phyloP scores from a whole-genome alignment of 2,329 filamentous ascomycete species.

The Pyrenophora tritici-repentis region DNA sequence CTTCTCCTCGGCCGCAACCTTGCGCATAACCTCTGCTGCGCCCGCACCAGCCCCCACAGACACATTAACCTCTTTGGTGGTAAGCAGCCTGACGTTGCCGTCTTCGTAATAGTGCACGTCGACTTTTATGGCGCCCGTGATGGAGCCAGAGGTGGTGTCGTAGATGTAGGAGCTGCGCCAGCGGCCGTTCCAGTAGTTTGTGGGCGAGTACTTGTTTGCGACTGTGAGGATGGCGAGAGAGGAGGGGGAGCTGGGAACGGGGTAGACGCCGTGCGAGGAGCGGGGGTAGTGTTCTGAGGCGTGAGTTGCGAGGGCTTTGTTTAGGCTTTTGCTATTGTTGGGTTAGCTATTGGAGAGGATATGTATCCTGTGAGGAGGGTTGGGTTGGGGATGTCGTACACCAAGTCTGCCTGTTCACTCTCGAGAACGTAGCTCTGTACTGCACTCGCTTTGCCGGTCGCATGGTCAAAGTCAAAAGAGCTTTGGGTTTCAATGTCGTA shows the following conservation, averaged over 20 bases:
- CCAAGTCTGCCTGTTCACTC: conserved; percentile 74
- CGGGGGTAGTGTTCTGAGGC: conserved; percentile 87
- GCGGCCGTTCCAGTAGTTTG: conserved; percentile 98
- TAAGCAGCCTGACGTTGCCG: conserved; percentile 91
- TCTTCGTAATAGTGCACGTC: conserved; percentile 99
- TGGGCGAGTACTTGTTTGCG: conserved; percentile 95
- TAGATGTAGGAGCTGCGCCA: conserved; percentile 90
- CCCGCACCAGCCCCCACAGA: conserved; percentile 63
- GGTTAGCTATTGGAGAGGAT: conserved; percentile 2
- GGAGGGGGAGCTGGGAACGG: conserved; percentile 70
- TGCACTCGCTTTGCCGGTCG: conserved; percentile 80
- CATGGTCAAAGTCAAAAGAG: conserved; percentile 87
- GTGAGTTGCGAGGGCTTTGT: conserved; percentile 77
- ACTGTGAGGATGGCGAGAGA: conserved; percentile 82
- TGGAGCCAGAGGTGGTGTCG: conserved; percentile 66
- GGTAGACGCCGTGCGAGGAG: conserved; percentile 80
- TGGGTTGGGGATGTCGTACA: conserved; percentile 62
- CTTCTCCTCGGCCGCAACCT: conserved; percentile 80
- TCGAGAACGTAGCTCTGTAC: conserved; percentile 81
- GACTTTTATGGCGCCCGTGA: conserved; percentile 84
- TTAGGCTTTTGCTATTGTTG: conserved; percentile 71
- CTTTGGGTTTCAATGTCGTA: conserved; percentile 87
- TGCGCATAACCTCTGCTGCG: conserved; percentile 72
- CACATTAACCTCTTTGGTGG: conserved; percentile 74
- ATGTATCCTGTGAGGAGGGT: too few species aligned